Evolutionary conservation across 495 filamentous ascomycete species (phyloP), one percentile per base, ranked within the genome.

Genomic region (Aspergillus olivimuriae): DNA sequence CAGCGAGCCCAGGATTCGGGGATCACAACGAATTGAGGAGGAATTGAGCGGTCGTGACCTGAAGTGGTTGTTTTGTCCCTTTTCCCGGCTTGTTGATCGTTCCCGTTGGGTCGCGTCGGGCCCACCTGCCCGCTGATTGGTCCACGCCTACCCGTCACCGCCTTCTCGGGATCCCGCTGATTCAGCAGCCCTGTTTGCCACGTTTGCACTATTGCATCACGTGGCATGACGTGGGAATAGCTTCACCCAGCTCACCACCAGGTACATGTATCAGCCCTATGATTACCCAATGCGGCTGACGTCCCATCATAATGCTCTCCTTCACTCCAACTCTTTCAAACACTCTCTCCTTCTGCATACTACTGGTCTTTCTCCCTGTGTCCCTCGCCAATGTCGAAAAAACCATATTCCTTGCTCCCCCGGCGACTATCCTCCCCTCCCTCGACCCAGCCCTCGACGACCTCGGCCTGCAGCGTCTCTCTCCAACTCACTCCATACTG

Each of bases 351-450:
- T 56, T 34, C 38, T 66, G n/a, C n/a, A n/a, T n/a, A 19, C 44
- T 69, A 33, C 34, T 62, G 41, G 38, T 65, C 31, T 53, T 68
- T 44, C 56, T 63, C 45, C 47, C 46, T 48, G 42, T 51, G 21
- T 52, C 54, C 17, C 45, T 48, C 28, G 87, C 78, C 57, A 96
- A 98, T 60, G 82, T 84, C 47, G 92, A 98, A 62, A 98, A 98
- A 62, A 74, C 75, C 52, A 88, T 98, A 54, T 97, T 98, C 69
- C 61, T 84, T 32, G 89, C 73, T 17, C 92, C 92, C 16, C 49
- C 63, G 12, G 47, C 66, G 8, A 49, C 74, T 52, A 57, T 65
- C 23, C 55, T 86, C 22, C 75, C 81, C 7, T 59, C 71, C 8
- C 61, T 69, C 19, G 72, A 75, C 48, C 77, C 82, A 18, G 70